Percentiles rank a stretch among this genome's conserved stretches.
Evolutionary conservation across 2,329 filamentous ascomycete species (phyloP).

Genomic region (Dryadomyces quercus-mongolicae): DNA sequence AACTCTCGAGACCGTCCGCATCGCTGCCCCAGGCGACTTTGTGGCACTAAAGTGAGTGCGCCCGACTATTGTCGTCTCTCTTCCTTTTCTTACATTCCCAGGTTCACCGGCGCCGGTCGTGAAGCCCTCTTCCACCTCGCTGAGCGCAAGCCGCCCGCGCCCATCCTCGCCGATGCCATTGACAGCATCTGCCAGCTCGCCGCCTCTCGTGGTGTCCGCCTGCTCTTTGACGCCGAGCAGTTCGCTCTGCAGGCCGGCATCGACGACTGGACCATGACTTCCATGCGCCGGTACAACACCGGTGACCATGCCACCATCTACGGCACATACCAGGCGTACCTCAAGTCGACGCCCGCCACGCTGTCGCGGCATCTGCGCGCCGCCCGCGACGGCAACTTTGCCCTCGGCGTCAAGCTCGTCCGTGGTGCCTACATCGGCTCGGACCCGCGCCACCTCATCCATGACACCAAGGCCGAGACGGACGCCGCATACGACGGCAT

Average conservation of each 20-base stretch:
- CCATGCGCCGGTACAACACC: conserved; percentile 66
- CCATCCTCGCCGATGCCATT: conserved; percentile 56
- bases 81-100: conserved; percentile 14
- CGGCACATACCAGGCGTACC: conserved; percentile 68
- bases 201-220: conserved; percentile 51
- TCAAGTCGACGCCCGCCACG: conserved; percentile 47
- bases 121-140: conserved; percentile 57
- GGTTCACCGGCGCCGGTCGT: conserved; percentile 71
- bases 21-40: conserved; percentile 60
- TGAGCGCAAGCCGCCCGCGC: conserved; percentile 47
- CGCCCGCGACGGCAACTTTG: conserved; percentile 48
- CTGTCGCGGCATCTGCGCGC: conserved; percentile 46
- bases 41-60: conserved; percentile 46
- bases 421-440: conserved; percentile 62
- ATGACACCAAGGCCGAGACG: conserved; percentile 60
- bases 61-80: not conserved
- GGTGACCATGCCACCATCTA: conserved; percentile 58
- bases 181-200: conserved; percentile 65
- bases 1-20: conserved; percentile 58
- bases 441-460: conserved; percentile 58
- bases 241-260: conserved; percentile 67
- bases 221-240: conserved; percentile 83
- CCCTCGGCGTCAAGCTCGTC: conserved; percentile 63
- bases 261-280: conserved; percentile 65
- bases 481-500: conserved; percentile 63